phyloP scores from a whole-genome alignment of 1,139 yeast genomes.

The Casaregolazyma suthepensis region DNA sequence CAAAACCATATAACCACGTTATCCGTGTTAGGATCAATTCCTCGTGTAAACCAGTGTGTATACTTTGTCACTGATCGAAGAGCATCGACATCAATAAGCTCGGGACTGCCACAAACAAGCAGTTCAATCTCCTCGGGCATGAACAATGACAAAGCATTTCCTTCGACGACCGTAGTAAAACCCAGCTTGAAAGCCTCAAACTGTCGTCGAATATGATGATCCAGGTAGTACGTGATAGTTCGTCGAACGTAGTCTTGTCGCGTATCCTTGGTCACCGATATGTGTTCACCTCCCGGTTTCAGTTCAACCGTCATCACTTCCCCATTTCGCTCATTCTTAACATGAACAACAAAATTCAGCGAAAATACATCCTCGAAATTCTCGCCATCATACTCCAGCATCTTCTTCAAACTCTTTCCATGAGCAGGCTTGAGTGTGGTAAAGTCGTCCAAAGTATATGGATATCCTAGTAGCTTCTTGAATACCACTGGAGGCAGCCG shows the following conservation, averaged over 20 bases:
- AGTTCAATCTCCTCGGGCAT: conserved; percentile 76
- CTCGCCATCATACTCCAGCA: conserved; percentile 44
- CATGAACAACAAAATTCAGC: conserved; percentile 44
- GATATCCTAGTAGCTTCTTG: conserved; percentile 60
- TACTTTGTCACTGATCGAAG: conserved; percentile 70
- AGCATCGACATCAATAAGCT: conserved; percentile 59
- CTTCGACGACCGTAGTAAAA: conserved; percentile 69
- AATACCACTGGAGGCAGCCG: conserved; percentile 71
- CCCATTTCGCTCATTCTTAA: conserved; percentile 14
- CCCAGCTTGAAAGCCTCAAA: conserved; percentile 60
- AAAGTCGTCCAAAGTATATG: conserved; percentile 57
- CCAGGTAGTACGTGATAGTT: conserved; percentile 56
- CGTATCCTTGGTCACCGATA: conserved; percentile 51
- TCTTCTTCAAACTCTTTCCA: conserved; percentile 49
- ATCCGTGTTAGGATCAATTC: conserved; percentile 34
- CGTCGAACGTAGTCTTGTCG: conserved; percentile 53
- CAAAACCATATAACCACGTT: conserved; percentile 71
- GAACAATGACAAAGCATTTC: conserved; percentile 72
- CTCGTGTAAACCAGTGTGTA: conserved; percentile 47
- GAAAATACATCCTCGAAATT: conserved; percentile 43
- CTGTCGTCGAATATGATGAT: conserved; percentile 47
- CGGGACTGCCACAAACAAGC: conserved; percentile 71
- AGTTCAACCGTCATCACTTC: conserved; percentile 39
- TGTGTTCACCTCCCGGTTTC: conserved; percentile 49
- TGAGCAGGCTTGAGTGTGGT: conserved; percentile 60